Evolutionary conservation across 768 basidiomycete species (phyloP), one percentile per base, ranked within the genome.

Genomic region (Macrolepiota fuliginosa): DNA sequence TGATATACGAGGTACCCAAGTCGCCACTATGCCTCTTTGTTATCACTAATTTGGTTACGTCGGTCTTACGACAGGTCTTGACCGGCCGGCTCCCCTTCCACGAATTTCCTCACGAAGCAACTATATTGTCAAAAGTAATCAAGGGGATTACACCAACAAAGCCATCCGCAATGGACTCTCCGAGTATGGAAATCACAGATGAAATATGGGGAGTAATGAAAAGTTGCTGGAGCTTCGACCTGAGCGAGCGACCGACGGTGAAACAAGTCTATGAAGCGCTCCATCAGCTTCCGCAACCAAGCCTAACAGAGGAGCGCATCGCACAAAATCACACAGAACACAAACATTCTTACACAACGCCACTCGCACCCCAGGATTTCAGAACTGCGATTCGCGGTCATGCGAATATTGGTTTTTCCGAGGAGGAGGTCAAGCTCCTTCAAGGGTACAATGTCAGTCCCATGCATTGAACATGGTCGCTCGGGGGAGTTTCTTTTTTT

Each of bases 31-130:
- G 9, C 0, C n/a, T n/a, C n/a, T 2, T 25, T 36, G 35, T 29
- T 19, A 17, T 9, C 9, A 12, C 7, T 11, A 10, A 1, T 0
- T 12, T 27, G n/a, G 22, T 22, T 22, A 24, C 12, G 40, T 22
- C 32, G 10, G 4, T 27, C 19, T n/a, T 11, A 0, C 35, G 29
- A 10, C 49, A 74, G 73, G 65, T 73, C 2, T 70, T 70, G 49
- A 67, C 68, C 0, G 69, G 68, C 6, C 58, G 63, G 0, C 42
- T 67, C 13, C 73, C 73, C 10, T 74, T 72, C 55, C 56, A 67
- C 64, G 70, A 45, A 63, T 67, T 12, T 15, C 37, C 4, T 56
- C 58, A 46, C 56, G 67, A 46, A 49, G 42, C 9, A 2, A 62
- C 67, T 2, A 71, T 75, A 11, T 70, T 72, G 5, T 32, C 64